A percentile compares a stretch with the other conserved stretches of the same genome.
Evolutionary conservation across 1,139 yeast species (phyloP).

Genomic region (Petasospora fabianii): DNA sequence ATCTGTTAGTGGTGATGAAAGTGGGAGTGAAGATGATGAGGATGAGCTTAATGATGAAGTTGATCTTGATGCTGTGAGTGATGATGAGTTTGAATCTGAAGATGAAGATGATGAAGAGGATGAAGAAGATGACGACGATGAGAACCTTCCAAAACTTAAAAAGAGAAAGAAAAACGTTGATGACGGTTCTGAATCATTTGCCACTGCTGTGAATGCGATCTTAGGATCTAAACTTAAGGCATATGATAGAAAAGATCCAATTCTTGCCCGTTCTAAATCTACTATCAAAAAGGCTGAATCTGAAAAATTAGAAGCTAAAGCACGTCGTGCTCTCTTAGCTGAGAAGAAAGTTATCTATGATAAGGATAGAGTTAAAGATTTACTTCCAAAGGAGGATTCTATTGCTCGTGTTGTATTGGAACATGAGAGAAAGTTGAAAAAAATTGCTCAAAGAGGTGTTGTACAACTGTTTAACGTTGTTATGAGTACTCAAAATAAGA

Average conservation of each 20-base stretch:
- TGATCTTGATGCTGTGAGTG: slow-evolving; percentile 8
- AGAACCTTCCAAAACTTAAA: slow-evolving; percentile 42
- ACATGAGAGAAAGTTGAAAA: slow-evolving; percentile 68
- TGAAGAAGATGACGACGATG: slow-evolving; percentile 31
- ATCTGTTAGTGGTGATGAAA: not conserved
- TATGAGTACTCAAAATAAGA: slow-evolving; percentile 71
- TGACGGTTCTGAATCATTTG: slow-evolving; percentile 72
- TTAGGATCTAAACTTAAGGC: slow-evolving; percentile 84
- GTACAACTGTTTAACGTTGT: slow-evolving; percentile 90
- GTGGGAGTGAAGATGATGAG: not conserved
- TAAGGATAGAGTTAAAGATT: slow-evolving; percentile 60
- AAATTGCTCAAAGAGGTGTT: slow-evolving; percentile 91
- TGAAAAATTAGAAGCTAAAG: slow-evolving; percentile 80
- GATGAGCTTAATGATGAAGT: slow-evolving; percentile 3
- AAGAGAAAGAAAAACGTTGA: slow-evolving; percentile 55
- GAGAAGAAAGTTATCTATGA: slow-evolving; percentile 72
- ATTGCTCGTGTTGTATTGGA: slow-evolving; percentile 58
- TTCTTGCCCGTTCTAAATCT: slow-evolving; percentile 72
- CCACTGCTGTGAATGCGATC: slow-evolving; percentile 80
- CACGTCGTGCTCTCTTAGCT: slow-evolving; percentile 61
- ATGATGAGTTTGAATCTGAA: slow-evolving; percentile 7
- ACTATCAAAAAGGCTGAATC: slow-evolving; percentile 71
- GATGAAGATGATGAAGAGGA: not conserved
- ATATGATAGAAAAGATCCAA: slow-evolving; percentile 84
- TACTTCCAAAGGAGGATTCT: slow-evolving; percentile 53